phyloP scores from a whole-genome alignment of 441 rosid species.

The Croton setiger region DNA sequence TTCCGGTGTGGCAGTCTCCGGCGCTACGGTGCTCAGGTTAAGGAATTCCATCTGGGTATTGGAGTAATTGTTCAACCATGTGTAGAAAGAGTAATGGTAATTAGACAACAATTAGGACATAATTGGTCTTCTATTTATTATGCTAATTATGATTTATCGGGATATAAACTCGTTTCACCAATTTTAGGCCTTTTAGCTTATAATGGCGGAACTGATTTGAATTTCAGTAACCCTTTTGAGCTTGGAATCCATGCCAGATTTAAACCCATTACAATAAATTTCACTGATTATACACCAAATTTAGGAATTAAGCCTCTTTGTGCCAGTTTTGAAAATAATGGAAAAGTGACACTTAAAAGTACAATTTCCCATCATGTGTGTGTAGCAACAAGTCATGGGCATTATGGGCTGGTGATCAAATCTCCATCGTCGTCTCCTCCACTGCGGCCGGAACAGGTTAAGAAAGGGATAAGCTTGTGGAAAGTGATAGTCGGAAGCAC shows the following conservation, averaged over 20 bases:
- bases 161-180: slow-evolving; percentile 74
- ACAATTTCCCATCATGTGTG: slow-evolving; percentile 54
- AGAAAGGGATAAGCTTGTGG: slow-evolving; percentile 64
- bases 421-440: slow-evolving; percentile 29
- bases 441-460: slow-evolving; percentile 23
- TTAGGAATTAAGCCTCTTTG: slow-evolving; percentile 45
- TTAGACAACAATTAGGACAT: slow-evolving; percentile 62
- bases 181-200: slow-evolving; percentile 76
- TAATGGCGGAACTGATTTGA: slow-evolving; percentile 49
- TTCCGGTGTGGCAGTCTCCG: slow-evolving; percentile 80
- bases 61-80: slow-evolving; percentile 72
- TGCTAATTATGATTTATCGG: slow-evolving; percentile 58
- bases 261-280: slow-evolving; percentile 58
- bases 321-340: slow-evolving; percentile 59
- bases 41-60: slow-evolving; percentile 63
- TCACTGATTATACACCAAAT: slow-evolving; percentile 28
- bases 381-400: slow-evolving; percentile 57
- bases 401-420: slow-evolving; percentile 56
- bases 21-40: slow-evolving; percentile 66
- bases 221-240: slow-evolving; percentile 49
- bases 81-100: slow-evolving; percentile 70
- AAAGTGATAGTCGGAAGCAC: slow-evolving; percentile 79
- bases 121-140: slow-evolving; percentile 73
- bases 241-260: slow-evolving; percentile 44
- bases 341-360: slow-evolving; percentile 44